These are phyloP conservation scores for Fusarium xyrophilum DNA, from an alignment of 2,329 filamentous ascomycete genomes.

Conservation along the genomic window DNA sequence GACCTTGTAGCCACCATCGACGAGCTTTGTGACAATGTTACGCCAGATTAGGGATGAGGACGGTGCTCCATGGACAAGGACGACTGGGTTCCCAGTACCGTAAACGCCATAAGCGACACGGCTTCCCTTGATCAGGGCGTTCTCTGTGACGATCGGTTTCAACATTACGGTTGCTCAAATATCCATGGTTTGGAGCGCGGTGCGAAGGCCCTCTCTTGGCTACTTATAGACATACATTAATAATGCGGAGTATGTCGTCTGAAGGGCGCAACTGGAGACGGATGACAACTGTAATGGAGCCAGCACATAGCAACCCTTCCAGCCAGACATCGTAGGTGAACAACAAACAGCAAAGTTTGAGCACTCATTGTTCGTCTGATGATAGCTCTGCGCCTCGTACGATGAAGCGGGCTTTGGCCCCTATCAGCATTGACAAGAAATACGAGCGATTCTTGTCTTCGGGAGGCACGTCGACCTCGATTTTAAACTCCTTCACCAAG, in stretches of 20 bases:
- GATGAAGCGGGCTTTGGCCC: conserved; percentile 52
- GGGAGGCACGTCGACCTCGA: conserved; percentile 49
- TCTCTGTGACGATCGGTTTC: conserved; percentile 38
- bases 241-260: conserved; percentile 23
- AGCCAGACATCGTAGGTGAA: not conserved
- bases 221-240: conserved; percentile 23
- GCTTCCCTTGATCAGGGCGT: conserved; percentile 38
- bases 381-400: not conserved
- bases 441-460: conserved; percentile 54
- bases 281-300: not conserved
- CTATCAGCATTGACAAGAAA: conserved; percentile 61
- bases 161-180: not conserved
- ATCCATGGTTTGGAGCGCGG: not conserved
- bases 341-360: not conserved
- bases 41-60: conserved; percentile 47
- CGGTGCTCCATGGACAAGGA: conserved; percentile 46
- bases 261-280: conserved; percentile 22
- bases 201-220: fast-evolving
- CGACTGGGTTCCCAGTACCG: conserved; percentile 38
- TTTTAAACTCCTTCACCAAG: conserved; percentile 54
- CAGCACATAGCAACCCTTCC: not conserved
- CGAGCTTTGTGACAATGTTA: conserved; percentile 39
- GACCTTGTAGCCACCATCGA: conserved; percentile 35
- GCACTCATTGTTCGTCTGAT: fast-evolving
- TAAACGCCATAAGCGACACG: conserved; percentile 43